A percentile compares a stretch with the other conserved stretches of the same genome.
Evolutionary conservation across 1,284 basidiomycete genomes (phyloP).

Genomic region (Melanopsichium pennsylvanicum): DNA sequence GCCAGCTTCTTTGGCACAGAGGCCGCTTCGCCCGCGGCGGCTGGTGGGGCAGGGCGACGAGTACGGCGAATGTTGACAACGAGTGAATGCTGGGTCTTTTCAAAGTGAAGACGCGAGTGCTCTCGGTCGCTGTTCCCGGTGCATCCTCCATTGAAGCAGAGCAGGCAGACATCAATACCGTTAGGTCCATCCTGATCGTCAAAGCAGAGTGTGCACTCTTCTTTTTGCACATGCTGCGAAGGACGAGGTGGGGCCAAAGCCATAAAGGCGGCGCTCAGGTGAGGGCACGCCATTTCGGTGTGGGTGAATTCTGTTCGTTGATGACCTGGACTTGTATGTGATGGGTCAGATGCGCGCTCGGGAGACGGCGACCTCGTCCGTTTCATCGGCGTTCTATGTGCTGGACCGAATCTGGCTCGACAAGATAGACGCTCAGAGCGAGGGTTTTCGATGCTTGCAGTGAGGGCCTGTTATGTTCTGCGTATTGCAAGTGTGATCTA

Average conservation of each 20-base stretch:
- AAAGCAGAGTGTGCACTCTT: slow-evolving; percentile 95
- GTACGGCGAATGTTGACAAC: slow-evolving; percentile 83
- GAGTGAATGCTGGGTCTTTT: slow-evolving; percentile 75
- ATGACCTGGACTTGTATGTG: slow-evolving; percentile 8
- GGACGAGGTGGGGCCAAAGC: slow-evolving; percentile 48
- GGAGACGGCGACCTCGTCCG: slow-evolving; percentile 32
- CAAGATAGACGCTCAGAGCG: not conserved
- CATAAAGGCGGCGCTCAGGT: slow-evolving; percentile 48
- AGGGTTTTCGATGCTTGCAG: no score
- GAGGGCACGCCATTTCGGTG: slow-evolving; percentile 51
- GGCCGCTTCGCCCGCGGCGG: not conserved
- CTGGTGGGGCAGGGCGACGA: slow-evolving; percentile 67
- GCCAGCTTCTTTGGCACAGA: slow-evolving; percentile 80
- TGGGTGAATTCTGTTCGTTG: not conserved
- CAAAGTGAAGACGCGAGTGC: slow-evolving; percentile 55
- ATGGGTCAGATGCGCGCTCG: no score
- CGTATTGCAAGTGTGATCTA: not conserved
- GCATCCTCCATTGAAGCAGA: slow-evolving; percentile 85
- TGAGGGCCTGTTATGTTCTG: no score
- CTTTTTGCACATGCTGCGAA: slow-evolving; percentile 72
- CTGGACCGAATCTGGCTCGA: not conserved
- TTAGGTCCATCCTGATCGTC: slow-evolving; percentile 78
- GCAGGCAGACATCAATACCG: slow-evolving; percentile 88
- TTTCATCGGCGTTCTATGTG: slow-evolving; percentile 28
- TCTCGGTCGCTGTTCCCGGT: slow-evolving; percentile 46